Evolutionary conservation across 208 protist species (phyloP).

Genomic region (Jaenimonas drosophilae): DNA sequence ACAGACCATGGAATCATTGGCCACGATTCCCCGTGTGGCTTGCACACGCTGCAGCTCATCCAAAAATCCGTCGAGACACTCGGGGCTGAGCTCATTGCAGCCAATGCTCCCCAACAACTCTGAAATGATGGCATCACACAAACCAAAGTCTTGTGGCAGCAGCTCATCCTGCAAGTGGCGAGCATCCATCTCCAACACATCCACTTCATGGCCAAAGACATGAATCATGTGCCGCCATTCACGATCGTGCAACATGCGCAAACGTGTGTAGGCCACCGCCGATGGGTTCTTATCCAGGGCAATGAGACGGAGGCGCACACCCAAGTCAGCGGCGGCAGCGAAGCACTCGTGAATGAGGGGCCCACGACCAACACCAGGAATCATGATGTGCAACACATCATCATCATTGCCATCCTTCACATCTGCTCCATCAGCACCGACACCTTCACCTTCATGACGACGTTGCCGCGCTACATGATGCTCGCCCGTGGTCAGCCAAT

Average conservation of each 20-base stretch:
- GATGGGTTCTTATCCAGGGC: slow-evolving; percentile 26
- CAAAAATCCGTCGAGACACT: slow-evolving; percentile 96
- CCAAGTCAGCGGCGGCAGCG: slow-evolving; percentile 45
- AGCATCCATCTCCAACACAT: slow-evolving; percentile 87
- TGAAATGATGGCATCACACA: slow-evolving; percentile 94
- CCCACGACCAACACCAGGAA: slow-evolving; percentile 96
- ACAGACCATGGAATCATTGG: slow-evolving; percentile 36
- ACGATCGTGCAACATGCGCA: slow-evolving; percentile 38
- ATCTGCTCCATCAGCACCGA: slow-evolving; percentile 10
- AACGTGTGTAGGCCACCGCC: slow-evolving; percentile 87
- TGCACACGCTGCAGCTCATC: slow-evolving; percentile 47
- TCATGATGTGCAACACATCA: slow-evolving; percentile 80
- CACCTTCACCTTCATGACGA: slow-evolving; percentile 10
- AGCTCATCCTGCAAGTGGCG: slow-evolving; percentile 13
- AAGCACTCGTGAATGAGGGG: slow-evolving; percentile 89
- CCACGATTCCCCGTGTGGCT: slow-evolving; percentile 13
- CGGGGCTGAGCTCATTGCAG: slow-evolving; percentile 99
- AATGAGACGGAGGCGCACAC: slow-evolving; percentile 80
- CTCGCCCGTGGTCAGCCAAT: slow-evolving; percentile 31
- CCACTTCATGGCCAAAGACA: slow-evolving; percentile 81
- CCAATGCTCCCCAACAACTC: slow-evolving; percentile 99
- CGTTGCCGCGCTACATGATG: slow-evolving; percentile 26
- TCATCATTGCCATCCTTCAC: background rate
- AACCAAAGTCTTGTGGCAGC: slow-evolving; percentile 51
- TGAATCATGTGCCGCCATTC: slow-evolving; percentile 42